Evolutionary conservation across 2,329 filamentous ascomycete species (phyloP).

Genomic region (Podosphaera aphanis): DNA sequence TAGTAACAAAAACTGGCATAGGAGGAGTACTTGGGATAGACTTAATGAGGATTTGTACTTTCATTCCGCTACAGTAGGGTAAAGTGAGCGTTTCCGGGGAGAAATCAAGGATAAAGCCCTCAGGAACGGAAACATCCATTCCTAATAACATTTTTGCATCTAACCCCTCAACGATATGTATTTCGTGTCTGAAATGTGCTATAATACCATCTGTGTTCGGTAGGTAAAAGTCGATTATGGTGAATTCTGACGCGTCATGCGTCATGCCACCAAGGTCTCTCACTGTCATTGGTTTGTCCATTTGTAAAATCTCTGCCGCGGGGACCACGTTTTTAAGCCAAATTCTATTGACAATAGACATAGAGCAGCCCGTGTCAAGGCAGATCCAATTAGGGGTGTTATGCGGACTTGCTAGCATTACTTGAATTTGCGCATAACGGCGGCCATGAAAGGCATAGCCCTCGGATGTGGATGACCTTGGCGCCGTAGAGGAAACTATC

Average conservation of each 20-base stretch:
- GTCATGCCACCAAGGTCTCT: no score
- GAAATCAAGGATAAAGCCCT: not conserved
- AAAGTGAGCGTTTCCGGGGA: not conserved
- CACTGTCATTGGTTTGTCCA: no score
- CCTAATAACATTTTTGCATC: not conserved
- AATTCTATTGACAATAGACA: not conserved
- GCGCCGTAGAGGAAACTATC: no score
- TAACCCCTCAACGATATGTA: not conserved
- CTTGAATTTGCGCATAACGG: no score
- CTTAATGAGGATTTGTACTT: no score
- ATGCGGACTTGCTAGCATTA: no score
- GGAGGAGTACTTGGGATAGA: not conserved
- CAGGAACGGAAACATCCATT: not conserved
- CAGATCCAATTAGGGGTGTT: no score
- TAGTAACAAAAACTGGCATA: not conserved
- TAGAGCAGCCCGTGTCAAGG: not conserved
- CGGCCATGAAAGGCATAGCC: no score
- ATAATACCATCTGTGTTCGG: not conserved
- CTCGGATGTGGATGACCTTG: no score
- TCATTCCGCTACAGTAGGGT: no score
- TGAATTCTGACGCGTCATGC: not conserved
- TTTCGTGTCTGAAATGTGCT: not conserved
- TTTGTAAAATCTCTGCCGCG: not conserved
- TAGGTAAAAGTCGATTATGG: not conserved
- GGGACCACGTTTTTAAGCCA: not conserved